Conservation (phyloP, 139 green algal species). For the Coccomyxa sp. region DNA sequence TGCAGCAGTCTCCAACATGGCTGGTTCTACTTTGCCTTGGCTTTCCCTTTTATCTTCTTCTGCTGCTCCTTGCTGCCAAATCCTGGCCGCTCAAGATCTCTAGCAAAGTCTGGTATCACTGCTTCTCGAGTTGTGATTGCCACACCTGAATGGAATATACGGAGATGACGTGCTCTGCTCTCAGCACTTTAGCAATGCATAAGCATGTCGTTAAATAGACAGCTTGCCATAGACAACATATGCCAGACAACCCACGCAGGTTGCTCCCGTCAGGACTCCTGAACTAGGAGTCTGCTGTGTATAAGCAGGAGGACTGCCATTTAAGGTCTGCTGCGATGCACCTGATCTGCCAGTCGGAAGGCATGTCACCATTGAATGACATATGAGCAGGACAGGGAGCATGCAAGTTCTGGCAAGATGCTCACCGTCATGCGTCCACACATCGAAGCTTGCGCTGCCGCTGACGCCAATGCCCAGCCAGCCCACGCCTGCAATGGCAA, state of each 20-base stretch:
- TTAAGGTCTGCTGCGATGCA: background rate
- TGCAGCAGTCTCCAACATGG: no score
- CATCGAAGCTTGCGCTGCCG: constrained; percentile 61
- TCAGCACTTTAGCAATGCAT: background rate
- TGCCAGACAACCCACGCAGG: no score
- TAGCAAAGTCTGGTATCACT: constrained; percentile 78
- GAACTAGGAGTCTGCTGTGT: no score
- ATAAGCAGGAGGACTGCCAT: background rate
- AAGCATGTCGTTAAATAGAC: background rate
- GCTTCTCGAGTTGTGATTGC: constrained; percentile 77
- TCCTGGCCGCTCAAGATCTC: constrained; percentile 74
- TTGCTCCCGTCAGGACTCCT: no score
- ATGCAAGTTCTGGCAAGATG: background rate
- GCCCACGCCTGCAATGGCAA: constrained; percentile 79
- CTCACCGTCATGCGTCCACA: constrained; percentile 64
- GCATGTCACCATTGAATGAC: background rate
- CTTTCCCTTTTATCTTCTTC: background rate
- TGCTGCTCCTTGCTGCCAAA: constrained; percentile 46
- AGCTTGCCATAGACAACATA: no score
- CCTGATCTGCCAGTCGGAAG: background rate
- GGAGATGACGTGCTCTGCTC: no score
- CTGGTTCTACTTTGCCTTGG: background rate
- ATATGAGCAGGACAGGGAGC: background rate
- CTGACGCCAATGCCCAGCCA: constrained; percentile 83
- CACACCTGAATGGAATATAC: constrained; percentile 54